Percentiles rank a stretch among this genome's conserved stretches.
Conservation (phyloP, 306 rosid species). For the Castanospermum australe region DNA sequence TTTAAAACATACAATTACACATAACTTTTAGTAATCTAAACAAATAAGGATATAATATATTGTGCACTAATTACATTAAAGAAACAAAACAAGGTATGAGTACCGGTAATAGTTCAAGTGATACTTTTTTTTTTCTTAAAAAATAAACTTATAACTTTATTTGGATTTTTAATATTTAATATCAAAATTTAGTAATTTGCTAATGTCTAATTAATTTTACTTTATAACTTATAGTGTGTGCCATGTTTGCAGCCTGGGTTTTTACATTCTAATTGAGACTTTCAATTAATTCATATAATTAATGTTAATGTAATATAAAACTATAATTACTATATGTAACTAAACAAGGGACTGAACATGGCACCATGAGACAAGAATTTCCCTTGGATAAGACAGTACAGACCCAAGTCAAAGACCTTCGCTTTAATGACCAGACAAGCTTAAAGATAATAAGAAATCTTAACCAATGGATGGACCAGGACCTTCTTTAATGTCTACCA, state of each 20-base stretch:
- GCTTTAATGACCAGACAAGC: conserved; percentile 8
- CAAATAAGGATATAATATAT: not conserved
- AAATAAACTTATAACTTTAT: too few species aligned
- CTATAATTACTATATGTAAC: not conserved
- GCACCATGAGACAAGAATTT: not conserved
- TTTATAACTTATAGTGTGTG: not conserved
- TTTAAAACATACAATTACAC: not conserved
- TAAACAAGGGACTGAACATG: not conserved
- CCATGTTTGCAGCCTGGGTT: not conserved
- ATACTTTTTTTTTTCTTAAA: not conserved
- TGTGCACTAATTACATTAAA: not conserved
- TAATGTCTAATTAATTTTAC: not conserved
- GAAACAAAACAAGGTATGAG: not conserved
- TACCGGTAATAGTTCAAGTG: not conserved
- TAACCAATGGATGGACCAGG: not conserved
- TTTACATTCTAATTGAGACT: not conserved
- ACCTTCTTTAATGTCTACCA: conserved; percentile 30
- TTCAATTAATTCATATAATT: not conserved
- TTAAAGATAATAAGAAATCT: not conserved
- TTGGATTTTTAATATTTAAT: not conserved
- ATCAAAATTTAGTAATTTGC: not conserved
- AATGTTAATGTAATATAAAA: not conserved
- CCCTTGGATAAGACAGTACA: not conserved
- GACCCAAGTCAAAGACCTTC: conserved; percentile 35
- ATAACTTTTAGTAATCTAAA: not conserved